Conservation (phyloP, 768 basidiomycete genomes). For the Termitomyces sp. region DNA sequence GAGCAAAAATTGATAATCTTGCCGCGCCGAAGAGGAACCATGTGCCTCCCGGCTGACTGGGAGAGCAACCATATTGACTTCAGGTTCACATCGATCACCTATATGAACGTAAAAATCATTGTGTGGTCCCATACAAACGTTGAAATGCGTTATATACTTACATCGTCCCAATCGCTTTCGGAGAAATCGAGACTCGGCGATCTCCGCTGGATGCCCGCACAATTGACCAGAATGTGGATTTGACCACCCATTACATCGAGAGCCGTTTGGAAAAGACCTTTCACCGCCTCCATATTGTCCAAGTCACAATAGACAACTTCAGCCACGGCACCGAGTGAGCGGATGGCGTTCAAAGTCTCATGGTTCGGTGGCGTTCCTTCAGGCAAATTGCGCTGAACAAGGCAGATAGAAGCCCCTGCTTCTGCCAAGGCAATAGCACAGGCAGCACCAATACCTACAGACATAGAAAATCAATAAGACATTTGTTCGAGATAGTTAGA, state of each 20-base stretch:
- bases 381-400: slow-evolving; percentile 35
- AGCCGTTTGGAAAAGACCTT: slow-evolving; percentile 36
- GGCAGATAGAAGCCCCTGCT: slow-evolving; percentile 45
- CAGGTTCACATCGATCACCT: slow-evolving; percentile 87
- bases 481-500: not conserved
- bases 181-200: slow-evolving; percentile 59
- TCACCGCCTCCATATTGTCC: slow-evolving; percentile 36
- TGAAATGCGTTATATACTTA: slow-evolving; percentile 26
- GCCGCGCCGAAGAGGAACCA: slow-evolving; percentile 66
- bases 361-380: slow-evolving; percentile 20
- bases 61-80: slow-evolving; percentile 83
- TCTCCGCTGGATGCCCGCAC: slow-evolving; percentile 60
- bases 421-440: slow-evolving; percentile 47
- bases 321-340: slow-evolving; percentile 24
- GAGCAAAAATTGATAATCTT: slow-evolving; percentile 76
- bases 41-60: slow-evolving; percentile 85
- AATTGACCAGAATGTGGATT: slow-evolving; percentile 67
- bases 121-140: not conserved
- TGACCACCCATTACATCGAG: slow-evolving; percentile 35
- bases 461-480: not conserved
- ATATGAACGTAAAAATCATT: not conserved
- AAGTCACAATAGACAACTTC: slow-evolving; percentile 39
- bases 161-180: slow-evolving; percentile 68
- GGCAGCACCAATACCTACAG: slow-evolving; percentile 46
- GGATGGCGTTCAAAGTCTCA: slow-evolving; percentile 30